Conservation (phyloP, 2,329 filamentous ascomycete species). For the Claviceps sp. region DNA sequence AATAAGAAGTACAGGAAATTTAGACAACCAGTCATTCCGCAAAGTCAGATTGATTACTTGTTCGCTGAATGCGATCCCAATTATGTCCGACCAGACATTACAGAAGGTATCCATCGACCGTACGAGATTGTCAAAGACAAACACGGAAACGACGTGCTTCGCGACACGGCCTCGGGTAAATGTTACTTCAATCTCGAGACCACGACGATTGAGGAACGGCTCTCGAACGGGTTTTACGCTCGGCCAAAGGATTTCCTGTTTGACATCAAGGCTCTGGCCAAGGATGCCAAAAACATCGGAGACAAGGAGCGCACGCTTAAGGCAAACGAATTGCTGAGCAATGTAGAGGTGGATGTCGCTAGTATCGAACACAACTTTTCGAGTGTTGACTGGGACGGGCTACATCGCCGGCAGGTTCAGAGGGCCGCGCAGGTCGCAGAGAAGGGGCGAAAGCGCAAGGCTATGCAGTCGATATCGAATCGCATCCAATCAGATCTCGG, state of each 20-base stretch:
- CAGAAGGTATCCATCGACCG: conserved; percentile 47
- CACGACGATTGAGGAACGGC: conserved; percentile 83
- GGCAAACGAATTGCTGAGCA: conserved; percentile 81
- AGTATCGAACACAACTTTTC: conserved; percentile 56
- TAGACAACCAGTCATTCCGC: conserved; percentile 64
- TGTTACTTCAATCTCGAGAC: conserved; percentile 94
- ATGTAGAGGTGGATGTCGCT: conserved; percentile 86
- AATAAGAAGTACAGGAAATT: conserved; percentile 84
- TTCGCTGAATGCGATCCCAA: conserved; percentile 72
- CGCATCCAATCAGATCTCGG: conserved; percentile 37
- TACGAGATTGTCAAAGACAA: conserved; percentile 71
- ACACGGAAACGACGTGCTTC: conserved; percentile 62
- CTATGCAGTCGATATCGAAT: conserved; percentile 41
- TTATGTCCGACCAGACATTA: conserved; percentile 45
- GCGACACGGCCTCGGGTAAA: conserved; percentile 63
- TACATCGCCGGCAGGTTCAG: conserved; percentile 61
- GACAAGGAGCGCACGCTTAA: conserved; percentile 74
- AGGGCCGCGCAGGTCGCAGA: conserved; percentile 47
- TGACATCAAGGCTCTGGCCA: conserved; percentile 73
- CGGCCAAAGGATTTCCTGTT: conserved; percentile 78
- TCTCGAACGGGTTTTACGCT: conserved; percentile 94
- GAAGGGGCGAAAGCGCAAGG: conserved; percentile 48
- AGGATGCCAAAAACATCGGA: conserved; percentile 70
- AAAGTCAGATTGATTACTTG: conserved; percentile 63
- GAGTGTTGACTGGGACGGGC: conserved; percentile 65